phyloP scores from a whole-genome alignment of 164 flowering plant species.

The Magnolia officinalis region DNA sequence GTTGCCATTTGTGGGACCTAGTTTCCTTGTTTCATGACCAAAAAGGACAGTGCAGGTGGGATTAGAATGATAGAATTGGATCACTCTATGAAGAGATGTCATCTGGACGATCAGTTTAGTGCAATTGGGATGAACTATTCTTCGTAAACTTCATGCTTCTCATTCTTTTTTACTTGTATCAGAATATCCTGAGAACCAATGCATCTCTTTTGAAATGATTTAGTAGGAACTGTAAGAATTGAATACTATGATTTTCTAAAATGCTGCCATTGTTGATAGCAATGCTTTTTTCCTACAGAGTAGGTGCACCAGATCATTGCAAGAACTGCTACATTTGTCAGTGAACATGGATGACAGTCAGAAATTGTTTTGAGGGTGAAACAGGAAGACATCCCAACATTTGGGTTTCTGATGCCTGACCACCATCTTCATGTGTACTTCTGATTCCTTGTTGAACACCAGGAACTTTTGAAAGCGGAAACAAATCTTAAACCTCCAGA shows the following conservation, averaged over 20 bases:
- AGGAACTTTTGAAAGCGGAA: conserved; percentile 44
- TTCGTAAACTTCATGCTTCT: conserved; percentile 37
- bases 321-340: conserved; percentile 84
- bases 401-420: conserved; percentile 95
- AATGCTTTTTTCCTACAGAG: conserved; percentile 51
- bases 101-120: conserved; percentile 30
- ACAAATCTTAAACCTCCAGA: conserved; percentile 34
- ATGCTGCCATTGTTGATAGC: conserved; percentile 17
- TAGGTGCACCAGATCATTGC: conserved; percentile 92
- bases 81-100: conserved; percentile 26
- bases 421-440: conserved; percentile 88
- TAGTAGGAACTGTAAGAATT: conserved; percentile 7
- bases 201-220: conserved; percentile 17
- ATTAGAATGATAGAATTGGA: conserved; percentile 55
- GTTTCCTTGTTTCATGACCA: conserved; percentile 65
- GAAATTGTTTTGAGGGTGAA: conserved; percentile 92
- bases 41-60: conserved; percentile 89
- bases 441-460: conserved; percentile 84
- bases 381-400: conserved; percentile 92
- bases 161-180: conserved; percentile 35
- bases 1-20: conserved; percentile 71
- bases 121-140: conserved; percentile 40
- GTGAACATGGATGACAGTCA: conserved; percentile 90
- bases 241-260: neutral
- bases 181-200: conserved; percentile 32